Base-by-base conservation (phyloP, 2,329 filamentous ascomycete species). In the Stemphylium lycopersici region DNA sequence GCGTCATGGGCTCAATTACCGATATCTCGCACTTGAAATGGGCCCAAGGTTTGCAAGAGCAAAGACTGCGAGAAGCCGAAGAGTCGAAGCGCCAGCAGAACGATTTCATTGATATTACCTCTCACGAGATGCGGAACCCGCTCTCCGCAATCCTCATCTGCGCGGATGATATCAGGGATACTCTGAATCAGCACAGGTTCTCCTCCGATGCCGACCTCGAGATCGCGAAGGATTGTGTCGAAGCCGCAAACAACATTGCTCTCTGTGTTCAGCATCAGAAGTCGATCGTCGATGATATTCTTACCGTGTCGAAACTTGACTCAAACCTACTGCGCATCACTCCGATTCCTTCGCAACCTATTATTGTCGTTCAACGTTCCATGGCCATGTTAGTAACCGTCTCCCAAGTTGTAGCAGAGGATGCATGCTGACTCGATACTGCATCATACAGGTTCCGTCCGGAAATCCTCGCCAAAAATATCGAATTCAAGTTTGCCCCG, bases 201-300 rank as follows among this genome's bases (percentile, higher is more conserved):
- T 36, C 50, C 13, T 36, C 16, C 3, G 26, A 48, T 12, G 45
- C 42, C 8, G 67, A 71, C 15, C 37, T 47, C 16, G 42, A 43
- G 18, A 57, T 66, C 2, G 41, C 67, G 4, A 38, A 56, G 16
- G 63, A 67, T 13, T 72, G 68, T 26, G 60, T 72, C 18, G 71
- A 74, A 42, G 67, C 71, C 13, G 65, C 67, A 7, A 67, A 73
- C 32, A 74, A 71, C 11, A 73, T 86, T 62, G 83, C 62, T 8
- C 57, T 72, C 10, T 75, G 72, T 46, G 66, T 66, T 2, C 65
- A 71, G 42, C 72, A 75, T 47, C 70, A 73, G 42, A 73, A 74
- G 50, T 59, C 65, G 0, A 72, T 74, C 18, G 67, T 72, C 5
- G 71, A 74, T 36, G 70, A 75, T 42, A 69, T 72, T 15, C 61